Evolutionary conservation across 495 filamentous ascomycete genomes (phyloP), one percentile per base, ranked within the genome.

Genomic region (Annulohypoxylon nitens): DNA sequence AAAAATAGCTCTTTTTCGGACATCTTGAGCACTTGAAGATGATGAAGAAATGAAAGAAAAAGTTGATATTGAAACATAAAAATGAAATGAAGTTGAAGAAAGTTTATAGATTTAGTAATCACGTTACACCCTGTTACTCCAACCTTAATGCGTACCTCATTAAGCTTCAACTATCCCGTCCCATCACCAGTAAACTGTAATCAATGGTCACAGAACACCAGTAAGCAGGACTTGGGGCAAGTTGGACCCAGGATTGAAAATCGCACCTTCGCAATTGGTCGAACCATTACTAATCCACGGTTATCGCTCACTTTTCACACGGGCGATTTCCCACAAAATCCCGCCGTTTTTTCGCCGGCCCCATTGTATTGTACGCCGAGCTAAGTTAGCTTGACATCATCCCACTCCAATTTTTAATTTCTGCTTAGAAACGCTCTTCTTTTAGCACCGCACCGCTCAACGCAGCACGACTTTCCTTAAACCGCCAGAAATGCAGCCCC

Each of bases 341-440:
- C 66, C 64, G 65, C 71, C 65, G 30, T 9, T 43, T 25, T 25
- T 39, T 58, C 67, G 63, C 60, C 60, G 61, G 37, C 20, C 47
- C 53, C 39, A 16, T 25, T 61, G 16, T 48, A 34, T 41, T 61
- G 57, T 34, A 36, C 50, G 48, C 66, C 61, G 61, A 74, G 39
- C 39, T 72, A 61, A 69, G 23, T 57, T 47, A 61, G 61, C 53
- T 73, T 82, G 82, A 84, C 81, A 83, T 84, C 82, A 83, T 81
- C 73, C 77, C 76, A 76, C 72, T 41, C 66, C 25, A 36, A 61
- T 59, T 67, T 67, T 64, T 74, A 74, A 79, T 76, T 79, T 33
- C 41, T 73, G 65, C 74, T 75, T 76, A 76, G 66, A 73, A 79
- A 76, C 50, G 43, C 34, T 54, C 57, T 51, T 47, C 47, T 6